phyloP scores from a whole-genome alignment of 768 basidiomycete species.

The Tulasnella sp. region DNA sequence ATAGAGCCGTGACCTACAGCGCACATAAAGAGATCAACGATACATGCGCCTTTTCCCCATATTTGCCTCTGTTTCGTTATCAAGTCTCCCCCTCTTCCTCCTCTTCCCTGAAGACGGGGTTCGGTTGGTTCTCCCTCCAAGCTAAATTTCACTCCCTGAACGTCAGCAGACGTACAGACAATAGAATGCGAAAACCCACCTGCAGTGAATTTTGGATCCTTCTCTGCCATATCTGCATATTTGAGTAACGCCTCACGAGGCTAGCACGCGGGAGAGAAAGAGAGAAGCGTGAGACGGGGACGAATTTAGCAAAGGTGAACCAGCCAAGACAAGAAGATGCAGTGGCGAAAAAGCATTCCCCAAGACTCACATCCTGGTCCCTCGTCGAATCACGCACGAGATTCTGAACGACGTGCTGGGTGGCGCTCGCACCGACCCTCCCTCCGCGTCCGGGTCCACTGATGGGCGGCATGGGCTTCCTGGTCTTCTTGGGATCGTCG shows the following conservation, averaged over 20 bases:
- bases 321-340: constrained; percentile 18
- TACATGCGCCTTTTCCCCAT: too few relatives aligned
- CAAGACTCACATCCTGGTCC: constrained; percentile 82
- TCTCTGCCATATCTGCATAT: constrained; percentile 67
- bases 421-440: constrained; percentile 90
- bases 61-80: too few relatives aligned
- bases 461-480: constrained; percentile 84
- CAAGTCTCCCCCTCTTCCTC: constrained; percentile 47
- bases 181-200: constrained; percentile 41
- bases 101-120: constrained; percentile 65
- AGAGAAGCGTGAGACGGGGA: too few relatives aligned
- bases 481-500: constrained; percentile 82
- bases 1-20: too few relatives aligned
- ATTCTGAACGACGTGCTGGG: constrained; percentile 92
- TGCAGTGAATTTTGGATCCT: constrained; percentile 73
- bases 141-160: constrained; percentile 34
- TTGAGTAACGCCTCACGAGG: constrained; percentile 94
- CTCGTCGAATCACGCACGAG: constrained; percentile 82
- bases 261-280: too few relatives aligned
- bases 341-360: background rate
- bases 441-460: constrained; percentile 90
- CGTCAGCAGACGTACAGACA: constrained; percentile 24
- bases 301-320: too few relatives aligned
- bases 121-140: constrained; percentile 77
- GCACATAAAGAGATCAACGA: too few relatives aligned